Evolutionary conservation across 441 rosid species (phyloP), one percentile per base, ranked within the genome.

Genomic region (Sinapis alba): DNA sequence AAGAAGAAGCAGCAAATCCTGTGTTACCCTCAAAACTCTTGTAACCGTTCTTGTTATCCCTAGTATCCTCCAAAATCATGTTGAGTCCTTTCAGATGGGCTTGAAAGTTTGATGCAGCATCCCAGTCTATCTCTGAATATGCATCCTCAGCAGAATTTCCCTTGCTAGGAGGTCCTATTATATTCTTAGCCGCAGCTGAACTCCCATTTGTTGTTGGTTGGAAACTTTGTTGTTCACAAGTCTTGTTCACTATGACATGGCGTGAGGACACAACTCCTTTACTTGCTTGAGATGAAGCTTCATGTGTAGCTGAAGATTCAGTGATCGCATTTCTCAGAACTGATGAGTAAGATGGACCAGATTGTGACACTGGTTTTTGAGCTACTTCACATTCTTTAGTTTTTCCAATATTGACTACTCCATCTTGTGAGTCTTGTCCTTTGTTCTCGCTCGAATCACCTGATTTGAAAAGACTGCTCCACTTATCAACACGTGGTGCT

Each of bases 391-490:
- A 51, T 45, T 23, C 63, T 24, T 53, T 71, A 19, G 59, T 10
- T 54, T 43, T n/a, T 56, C 61, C 62, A 36, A 27, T 13, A 67
- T 63, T 73, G 47, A 38, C 41, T 50, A 32, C 24, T 8, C 28
- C 70, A 20, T 61, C 69, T 27, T 36, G 38, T 20, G 51, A 59
- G 26, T 51, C 61, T 7, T 71, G 62, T 41, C 67, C 69, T 20
- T 65, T 53, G 61, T 65, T 81, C 64, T 68, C 36, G 18, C 60
- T 65, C 5, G 79, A 66, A 64, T 38, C 65, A 47, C 21, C 75
- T 0, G 83, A 63, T n/a, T 58, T 82, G 61, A 69, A 64, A 21
- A 72, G 74, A 45, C 62, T 57, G 68, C 73, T 79, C 82, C 72
- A 71, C 16, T 79, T 83, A 61, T 45, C 62, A 6, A 73, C 56